Percentiles rank a stretch among this genome's conserved stretches.
Evolutionary conservation across 225 moss, liverwort and hornwort genomes (phyloP).

Genomic region (Straminergon stramineum): DNA sequence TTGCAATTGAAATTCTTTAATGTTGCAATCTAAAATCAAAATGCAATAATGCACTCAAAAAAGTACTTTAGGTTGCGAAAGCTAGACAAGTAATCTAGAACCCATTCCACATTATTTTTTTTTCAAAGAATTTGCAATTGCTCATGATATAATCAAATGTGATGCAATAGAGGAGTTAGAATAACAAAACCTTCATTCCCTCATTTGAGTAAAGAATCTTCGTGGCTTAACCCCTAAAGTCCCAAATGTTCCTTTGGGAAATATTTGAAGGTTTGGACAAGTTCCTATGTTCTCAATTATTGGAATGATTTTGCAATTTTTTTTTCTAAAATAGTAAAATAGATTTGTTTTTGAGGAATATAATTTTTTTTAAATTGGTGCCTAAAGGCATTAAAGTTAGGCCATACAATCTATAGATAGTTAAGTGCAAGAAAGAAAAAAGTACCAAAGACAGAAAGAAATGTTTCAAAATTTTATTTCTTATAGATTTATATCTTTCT

Average conservation of each 20-base stretch:
- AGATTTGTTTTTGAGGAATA: not conserved
- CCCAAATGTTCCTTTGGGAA: not conserved
- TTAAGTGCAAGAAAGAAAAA: not conserved
- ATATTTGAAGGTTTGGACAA: not conserved
- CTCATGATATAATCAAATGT: not conserved
- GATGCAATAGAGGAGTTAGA: not conserved
- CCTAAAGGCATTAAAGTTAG: not conserved
- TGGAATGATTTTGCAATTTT: not conserved
- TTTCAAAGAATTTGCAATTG: not conserved
- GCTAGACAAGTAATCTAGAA: not conserved
- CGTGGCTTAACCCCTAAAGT: accelerated
- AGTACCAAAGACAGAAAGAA: not conserved
- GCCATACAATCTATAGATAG: not conserved
- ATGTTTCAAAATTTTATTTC: not conserved
- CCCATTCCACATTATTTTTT: not conserved
- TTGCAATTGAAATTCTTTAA: not conserved
- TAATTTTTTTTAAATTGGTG: not conserved
- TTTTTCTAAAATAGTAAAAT: not conserved
- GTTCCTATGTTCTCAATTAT: not conserved
- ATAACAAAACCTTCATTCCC: not conserved
- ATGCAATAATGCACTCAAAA: not conserved
- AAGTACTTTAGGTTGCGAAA: not conserved
- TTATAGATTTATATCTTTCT: not conserved
- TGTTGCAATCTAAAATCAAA: no score
- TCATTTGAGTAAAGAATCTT: not conserved